Evolutionary conservation across 2,329 filamentous ascomycete species (phyloP), one percentile per base, ranked within the genome.

Genomic region (Arthrobotrys musiformis): DNA sequence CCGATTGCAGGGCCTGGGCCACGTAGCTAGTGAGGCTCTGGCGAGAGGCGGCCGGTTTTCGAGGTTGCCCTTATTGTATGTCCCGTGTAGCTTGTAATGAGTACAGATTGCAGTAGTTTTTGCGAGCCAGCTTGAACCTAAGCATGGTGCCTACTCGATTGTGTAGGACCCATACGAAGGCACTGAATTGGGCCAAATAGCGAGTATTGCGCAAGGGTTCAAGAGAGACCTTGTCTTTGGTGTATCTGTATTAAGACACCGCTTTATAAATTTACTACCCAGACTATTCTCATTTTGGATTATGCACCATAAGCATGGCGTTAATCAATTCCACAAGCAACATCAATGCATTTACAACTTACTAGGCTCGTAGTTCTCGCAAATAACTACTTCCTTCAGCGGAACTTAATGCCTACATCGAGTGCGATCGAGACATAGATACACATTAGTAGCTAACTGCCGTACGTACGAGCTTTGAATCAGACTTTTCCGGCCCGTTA

Each of bases 381-480:
- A 58, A 76, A 28, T 30, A 66, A 19, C 64, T 76, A 60, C 72
- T 64, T 30, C 24, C 46, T 76, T 70, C n/a, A 56, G 72, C 15
- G 15, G 22, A 7, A 50, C 48, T 70, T 48, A 24, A 13, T 69
- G 30, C 8, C 46, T n/a, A 68, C 24, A 37, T 56, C 2, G 19
- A 8, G 28, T 11, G 17, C 4, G 22, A 35, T 22, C 9, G 15
- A 35, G 11, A 35, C n/a, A 56, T 11, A 26, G n/a, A 22, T 37
- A 19, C 50, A 56, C 9, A 2, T 22, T 35, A 8, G n/a, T n/a
- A n/a, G n/a, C n/a, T 35, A 35, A 9, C 50, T 30, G 50, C 50
- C 28, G 30, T 28, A 26, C 28, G 30, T 28, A 26, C 13, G 56
- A 33, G n/a, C 35, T n/a, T 42, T 1, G 17, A 11, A 19, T 33